Evolutionary conservation across 371 early-diverging fungal species (phyloP), one percentile per base, ranked within the genome.

Genomic region (Apophysomyces sp.): DNA sequence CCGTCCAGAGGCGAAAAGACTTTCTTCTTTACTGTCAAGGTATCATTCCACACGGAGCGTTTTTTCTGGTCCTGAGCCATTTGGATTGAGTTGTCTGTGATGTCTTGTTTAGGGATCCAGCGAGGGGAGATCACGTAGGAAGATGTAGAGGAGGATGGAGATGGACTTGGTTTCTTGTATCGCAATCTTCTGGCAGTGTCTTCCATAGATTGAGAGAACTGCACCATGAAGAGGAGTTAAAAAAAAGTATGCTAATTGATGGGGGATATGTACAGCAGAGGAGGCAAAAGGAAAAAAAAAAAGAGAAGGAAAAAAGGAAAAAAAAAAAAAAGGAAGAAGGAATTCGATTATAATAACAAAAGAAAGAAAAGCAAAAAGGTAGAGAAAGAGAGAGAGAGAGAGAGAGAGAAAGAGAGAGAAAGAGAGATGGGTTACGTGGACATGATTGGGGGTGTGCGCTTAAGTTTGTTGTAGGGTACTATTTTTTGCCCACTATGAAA

Each of bases 11-110:
- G 52, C 0, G 66, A 59, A 16, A 55, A 32, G 18, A 52, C 55
- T 18, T 59, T 60, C 40, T 55, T 55, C 39, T 60, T 59, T 15
- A 65, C 61, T 5, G 51, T 55, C 32, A 13, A 57, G 2, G 63
- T 29, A 39, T 63, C 66, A 13, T 54, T 56, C 66, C 66, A 65
- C 15, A 57, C 66, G 3, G 66, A 65, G 21, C 66, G 66, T 36
- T 64, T 64, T 58, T 65, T 65, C 55, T 65, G 60, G 57, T 31
- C 52, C 57, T 30, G 12, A 65, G 62, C 11, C 67, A 60, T 49
- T 61, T 18, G 15, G 65, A 41, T 15, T 63, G 58, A 69, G 51
- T 21, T 56, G 56, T n/a, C 69, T 67, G 24, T 57, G 66, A 16
- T 52, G 55, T 31, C 55, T 28, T 30, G 27, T 44, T 64, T 64